These are phyloP conservation scores for Mycena leptocephala DNA, from an alignment of 768 basidiomycete species.

Conservation along the genomic window DNA sequence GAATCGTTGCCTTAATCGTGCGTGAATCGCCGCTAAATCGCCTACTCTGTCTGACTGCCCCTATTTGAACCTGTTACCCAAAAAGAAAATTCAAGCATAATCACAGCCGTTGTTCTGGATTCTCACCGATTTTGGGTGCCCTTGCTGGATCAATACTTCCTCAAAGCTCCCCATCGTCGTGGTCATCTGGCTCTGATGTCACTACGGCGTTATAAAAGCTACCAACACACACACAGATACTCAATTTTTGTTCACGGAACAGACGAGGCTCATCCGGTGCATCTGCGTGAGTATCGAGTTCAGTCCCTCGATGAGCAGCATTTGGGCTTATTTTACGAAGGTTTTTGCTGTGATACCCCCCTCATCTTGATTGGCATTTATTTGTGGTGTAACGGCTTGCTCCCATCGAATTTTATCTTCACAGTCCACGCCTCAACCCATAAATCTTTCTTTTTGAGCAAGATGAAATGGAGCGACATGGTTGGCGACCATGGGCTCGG, in stretches of 20 bases:
- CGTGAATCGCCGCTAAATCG: too few species aligned
- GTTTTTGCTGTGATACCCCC: slow-evolving; percentile 11
- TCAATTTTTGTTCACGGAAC: slow-evolving; percentile 11
- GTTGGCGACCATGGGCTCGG: slow-evolving; percentile 4
- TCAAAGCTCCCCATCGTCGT: background rate
- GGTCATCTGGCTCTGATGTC: slow-evolving; percentile 6
- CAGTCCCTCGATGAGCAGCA: background rate
- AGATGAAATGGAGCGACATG: slow-evolving; percentile 9
- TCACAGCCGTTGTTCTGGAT: background rate
- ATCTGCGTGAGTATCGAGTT: slow-evolving; percentile 2
- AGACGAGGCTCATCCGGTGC: background rate
- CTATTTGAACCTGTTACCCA: too few species aligned
- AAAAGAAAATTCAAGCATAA: background rate
- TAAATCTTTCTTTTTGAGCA: slow-evolving; percentile 4
- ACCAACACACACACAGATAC: background rate
- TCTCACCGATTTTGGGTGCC: slow-evolving; percentile 2
- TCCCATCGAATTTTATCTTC: background rate
- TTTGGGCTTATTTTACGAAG: background rate
- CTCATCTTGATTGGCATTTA: slow-evolving; percentile 7
- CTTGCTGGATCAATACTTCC: slow-evolving; percentile 2
- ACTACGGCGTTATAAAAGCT: background rate
- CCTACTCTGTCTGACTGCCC: too few species aligned
- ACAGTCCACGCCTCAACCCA: background rate
- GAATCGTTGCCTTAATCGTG: too few species aligned
- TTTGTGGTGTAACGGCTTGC: slow-evolving; percentile 1